Base-by-base conservation (phyloP, 1,284 basidiomycete species). In the Ganoderma lingzhi region DNA sequence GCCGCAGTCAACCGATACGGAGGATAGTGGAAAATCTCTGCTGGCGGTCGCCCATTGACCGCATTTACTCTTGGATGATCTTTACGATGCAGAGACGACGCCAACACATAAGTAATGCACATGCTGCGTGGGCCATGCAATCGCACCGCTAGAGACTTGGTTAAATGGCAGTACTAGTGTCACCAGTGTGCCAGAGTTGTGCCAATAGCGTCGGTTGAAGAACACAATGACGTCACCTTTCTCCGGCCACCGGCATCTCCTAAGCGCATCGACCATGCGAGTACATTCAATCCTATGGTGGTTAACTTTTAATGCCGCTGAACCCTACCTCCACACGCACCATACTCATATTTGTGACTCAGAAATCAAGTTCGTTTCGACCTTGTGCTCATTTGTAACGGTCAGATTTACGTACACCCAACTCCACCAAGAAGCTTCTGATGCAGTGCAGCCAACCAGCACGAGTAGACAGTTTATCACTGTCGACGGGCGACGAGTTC, bases 231-330 rank as follows among this genome's bases (percentile, higher is more conserved):
- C 48, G 48, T 53, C 48, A 53, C 23, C 48, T 53, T 14, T 53
- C 48, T 23, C 48, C 48, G 48, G 48, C n/a, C 48, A 5, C 23
- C 48, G 48, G 48, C 23, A 14, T n/a, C 14, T 53, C 48, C 48
- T n/a, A 53, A 53, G 48, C 48, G 48, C 48, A 53, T 53, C 12
- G 48, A 53, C 45, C 48, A 53, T 28, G 48, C 48, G 48, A 10
- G 48, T 53, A 53, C 48, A 28, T 53, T 53, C 48, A 48, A 30
- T 30, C 23, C 23, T 23, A 3, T n/a, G 48, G 23, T 53, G 48
- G 48, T 53, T 53, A 53, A 28, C 48, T 28, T 23, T 14, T 23
- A 53, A 17, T n/a, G 19, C 48, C 12, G 10, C 23, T 23, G 28
- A 28, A 23, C 23, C 23, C n/a, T 19, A 4, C 23, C 48, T 6